Evolutionary conservation across 805 yeast species (phyloP).

Genomic region (Kodamaea restingae): DNA sequence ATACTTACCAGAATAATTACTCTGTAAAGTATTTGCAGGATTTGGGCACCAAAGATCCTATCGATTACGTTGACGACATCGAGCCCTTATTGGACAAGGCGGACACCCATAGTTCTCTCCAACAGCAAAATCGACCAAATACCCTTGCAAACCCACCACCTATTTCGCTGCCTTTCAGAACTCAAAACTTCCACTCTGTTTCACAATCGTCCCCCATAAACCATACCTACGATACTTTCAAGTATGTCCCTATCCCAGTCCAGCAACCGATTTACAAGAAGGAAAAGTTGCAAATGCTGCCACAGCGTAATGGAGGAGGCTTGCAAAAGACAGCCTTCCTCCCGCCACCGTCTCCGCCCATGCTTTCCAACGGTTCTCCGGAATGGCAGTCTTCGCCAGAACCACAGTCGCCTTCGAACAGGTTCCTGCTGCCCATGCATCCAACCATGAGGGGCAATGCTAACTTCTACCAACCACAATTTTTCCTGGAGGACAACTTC

Average conservation of each 20-base stretch:
- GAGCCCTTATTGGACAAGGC: conserved; percentile 23
- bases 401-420: conserved; percentile 18
- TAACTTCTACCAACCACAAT: conserved; percentile 37
- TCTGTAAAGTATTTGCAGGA: conserved; percentile 43
- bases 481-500: conserved; percentile 30
- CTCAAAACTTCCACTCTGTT: conserved; percentile 1
- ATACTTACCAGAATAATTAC: conserved; percentile 20
- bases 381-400: conserved; percentile 39
- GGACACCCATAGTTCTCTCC: neutral
- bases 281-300: conserved; percentile 10
- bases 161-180: neutral
- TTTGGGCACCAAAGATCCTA: conserved; percentile 15
- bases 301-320: conserved; percentile 5
- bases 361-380: conserved; percentile 32
- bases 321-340: conserved; percentile 16
- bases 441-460: conserved; percentile 14
- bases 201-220: neutral
- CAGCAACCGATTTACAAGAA: conserved; percentile 28
- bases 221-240: conserved; percentile 10
- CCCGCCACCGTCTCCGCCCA: conserved; percentile 37
- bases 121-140: neutral
- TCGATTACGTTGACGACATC: conserved; percentile 32
- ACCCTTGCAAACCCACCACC: neutral
- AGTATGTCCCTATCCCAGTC: conserved; percentile 40
- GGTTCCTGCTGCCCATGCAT: conserved; percentile 24